These are phyloP conservation scores for Tetrapisispora taiwanensis DNA, from an alignment of 805 yeast genomes.

Conservation along the genomic window DNA sequence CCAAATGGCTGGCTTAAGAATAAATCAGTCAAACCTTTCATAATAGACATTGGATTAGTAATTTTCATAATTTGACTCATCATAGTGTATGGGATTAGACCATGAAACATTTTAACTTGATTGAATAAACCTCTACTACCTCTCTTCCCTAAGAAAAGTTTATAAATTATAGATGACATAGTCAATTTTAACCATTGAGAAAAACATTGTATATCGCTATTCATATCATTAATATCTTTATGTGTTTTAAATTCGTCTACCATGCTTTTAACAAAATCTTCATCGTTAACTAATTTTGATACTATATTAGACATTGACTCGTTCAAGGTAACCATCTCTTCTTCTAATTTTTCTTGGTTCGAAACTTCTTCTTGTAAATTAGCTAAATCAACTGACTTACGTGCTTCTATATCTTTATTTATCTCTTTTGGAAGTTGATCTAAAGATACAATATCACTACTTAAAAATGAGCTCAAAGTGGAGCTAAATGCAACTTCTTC, in stretches of 20 bases:
- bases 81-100: slow-evolving; percentile 67
- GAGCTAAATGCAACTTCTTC: slow-evolving; percentile 47
- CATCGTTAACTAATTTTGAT: slow-evolving; percentile 36
- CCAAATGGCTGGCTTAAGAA: slow-evolving; percentile 74
- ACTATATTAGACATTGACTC: slow-evolving; percentile 48
- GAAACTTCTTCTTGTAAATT: slow-evolving; percentile 49
- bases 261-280: slow-evolving; percentile 46
- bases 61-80: slow-evolving; percentile 67
- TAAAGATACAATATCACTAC: slow-evolving; percentile 27
- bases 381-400: slow-evolving; percentile 34
- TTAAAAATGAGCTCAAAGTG: slow-evolving; percentile 44
- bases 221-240: slow-evolving; percentile 41
- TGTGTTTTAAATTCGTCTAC: slow-evolving; percentile 55
- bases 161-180: slow-evolving; percentile 71
- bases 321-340: slow-evolving; percentile 41
- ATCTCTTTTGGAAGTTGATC: background rate
- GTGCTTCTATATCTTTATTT: background rate
- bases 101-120: slow-evolving; percentile 63
- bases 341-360: slow-evolving; percentile 57
- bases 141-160: slow-evolving; percentile 51
- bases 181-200: slow-evolving; percentile 72
- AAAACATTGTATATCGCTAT: slow-evolving; percentile 55
- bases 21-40: slow-evolving; percentile 69
- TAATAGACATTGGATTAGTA: slow-evolving; percentile 80
- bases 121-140: slow-evolving; percentile 60